A percentile compares a stretch with the other conserved stretches of the same genome.
Evolutionary conservation across 306 rosid species (phyloP).

Genomic region (Datisca glomerata): DNA sequence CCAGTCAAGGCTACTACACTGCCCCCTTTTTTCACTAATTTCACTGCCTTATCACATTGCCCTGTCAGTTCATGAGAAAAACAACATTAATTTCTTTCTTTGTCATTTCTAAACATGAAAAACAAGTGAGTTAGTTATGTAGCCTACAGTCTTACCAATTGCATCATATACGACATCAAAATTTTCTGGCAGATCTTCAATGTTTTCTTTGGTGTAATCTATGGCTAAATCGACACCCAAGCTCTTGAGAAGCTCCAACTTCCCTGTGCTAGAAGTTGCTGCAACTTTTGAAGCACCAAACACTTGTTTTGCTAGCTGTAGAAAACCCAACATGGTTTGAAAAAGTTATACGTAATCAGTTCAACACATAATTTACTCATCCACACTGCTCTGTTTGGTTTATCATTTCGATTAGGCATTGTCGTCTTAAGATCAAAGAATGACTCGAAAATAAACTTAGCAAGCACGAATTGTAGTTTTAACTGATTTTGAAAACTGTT

Average conservation of each 20-base stretch:
- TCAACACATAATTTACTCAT: too few relatives aligned
- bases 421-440: too few relatives aligned
- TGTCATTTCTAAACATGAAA: background rate
- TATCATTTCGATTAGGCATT: too few relatives aligned
- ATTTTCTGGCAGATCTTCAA: constrained; percentile 75
- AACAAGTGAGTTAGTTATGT: too few relatives aligned
- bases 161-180: constrained; percentile 88
- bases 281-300: constrained; percentile 88
- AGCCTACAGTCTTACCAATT: constrained; percentile 40
- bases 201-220: constrained; percentile 79
- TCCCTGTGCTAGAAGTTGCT: constrained; percentile 78
- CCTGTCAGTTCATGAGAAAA: constrained; percentile 28
- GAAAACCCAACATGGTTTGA: too few relatives aligned
- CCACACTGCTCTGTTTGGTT: too few relatives aligned
- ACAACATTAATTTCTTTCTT: background rate
- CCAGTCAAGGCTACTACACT: constrained; percentile 85
- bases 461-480: too few relatives aligned
- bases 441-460: too few relatives aligned
- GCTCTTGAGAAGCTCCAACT: constrained; percentile 70
- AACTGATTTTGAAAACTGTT: too few relatives aligned
- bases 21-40: constrained; percentile 79
- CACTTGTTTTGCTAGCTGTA: constrained; percentile 80
- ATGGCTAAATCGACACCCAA: constrained; percentile 83
- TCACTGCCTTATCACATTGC: constrained; percentile 89
- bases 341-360: too few relatives aligned